phyloP scores from a whole-genome alignment of 2,329 filamentous ascomycete genomes.

The Dactylonectria macrodidyma region DNA sequence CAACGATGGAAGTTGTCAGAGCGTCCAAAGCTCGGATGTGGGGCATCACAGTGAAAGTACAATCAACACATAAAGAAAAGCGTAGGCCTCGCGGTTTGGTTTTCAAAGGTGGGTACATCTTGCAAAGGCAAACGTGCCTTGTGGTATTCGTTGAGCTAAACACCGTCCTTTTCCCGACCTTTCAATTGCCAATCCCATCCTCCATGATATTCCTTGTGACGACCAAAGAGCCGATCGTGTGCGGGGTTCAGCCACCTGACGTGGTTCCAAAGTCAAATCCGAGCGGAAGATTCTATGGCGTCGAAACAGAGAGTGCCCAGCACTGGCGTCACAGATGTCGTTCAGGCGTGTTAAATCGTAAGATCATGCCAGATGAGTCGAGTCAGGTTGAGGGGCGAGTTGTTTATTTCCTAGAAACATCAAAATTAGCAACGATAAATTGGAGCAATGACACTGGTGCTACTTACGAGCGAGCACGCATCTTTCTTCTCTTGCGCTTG shows the following conservation, averaged over 20 bases:
- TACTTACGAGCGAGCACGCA: conserved; percentile 94
- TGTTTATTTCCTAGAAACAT: conserved; percentile 75
- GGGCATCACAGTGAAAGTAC: conserved; percentile 18
- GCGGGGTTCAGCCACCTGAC: conserved; percentile 49
- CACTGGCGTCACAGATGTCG: conserved; percentile 46
- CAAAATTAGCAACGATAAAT: conserved; percentile 51
- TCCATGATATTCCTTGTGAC: conserved; percentile 51
- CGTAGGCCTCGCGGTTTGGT: conserved; percentile 40
- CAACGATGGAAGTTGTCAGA: conserved; percentile 18
- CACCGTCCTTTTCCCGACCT: conserved; percentile 51
- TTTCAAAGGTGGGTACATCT: conserved; percentile 43
- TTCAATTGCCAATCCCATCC: conserved; percentile 50
- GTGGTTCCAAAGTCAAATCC: conserved; percentile 49
- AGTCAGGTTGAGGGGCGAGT: conserved; percentile 72
- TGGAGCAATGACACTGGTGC: background rate
- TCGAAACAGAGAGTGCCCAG: conserved; percentile 40
- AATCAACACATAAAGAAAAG: conserved; percentile 32
- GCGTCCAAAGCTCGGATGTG: conserved; percentile 4
- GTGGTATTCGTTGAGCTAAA: conserved; percentile 49
- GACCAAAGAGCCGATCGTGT: conserved; percentile 47
- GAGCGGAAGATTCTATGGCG: conserved; percentile 40
- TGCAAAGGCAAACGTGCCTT: conserved; percentile 46
- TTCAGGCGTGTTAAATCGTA: conserved; percentile 53
- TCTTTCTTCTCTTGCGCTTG: conserved; percentile 99
- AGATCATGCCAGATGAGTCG: conserved; percentile 61